A percentile compares a stretch with the other conserved stretches of the same genome.
Evolutionary conservation across 192 early-diverging fungal genomes (phyloP).

Genomic region (Podila epicladia): DNA sequence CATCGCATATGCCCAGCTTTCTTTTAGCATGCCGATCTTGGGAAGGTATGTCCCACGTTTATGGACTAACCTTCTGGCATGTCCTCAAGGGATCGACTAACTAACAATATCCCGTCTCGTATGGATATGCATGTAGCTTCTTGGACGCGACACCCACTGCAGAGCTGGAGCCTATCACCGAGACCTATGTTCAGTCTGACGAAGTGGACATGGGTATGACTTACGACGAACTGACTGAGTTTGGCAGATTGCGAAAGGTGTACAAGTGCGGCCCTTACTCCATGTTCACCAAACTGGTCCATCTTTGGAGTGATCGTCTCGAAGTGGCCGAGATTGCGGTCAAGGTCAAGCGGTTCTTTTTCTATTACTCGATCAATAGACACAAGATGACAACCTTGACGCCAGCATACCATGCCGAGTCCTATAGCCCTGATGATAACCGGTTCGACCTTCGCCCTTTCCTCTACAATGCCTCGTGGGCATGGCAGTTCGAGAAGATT

Average conservation of each 20-base stretch:
- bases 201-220: slow-evolving; percentile 99
- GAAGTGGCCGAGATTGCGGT: slow-evolving; percentile 78
- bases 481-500: slow-evolving; percentile 92
- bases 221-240: slow-evolving; percentile 91
- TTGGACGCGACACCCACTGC: slow-evolving; percentile 91
- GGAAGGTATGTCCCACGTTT: slow-evolving; percentile 49
- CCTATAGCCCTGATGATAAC: slow-evolving; percentile 97
- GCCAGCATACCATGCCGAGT: slow-evolving; percentile 94
- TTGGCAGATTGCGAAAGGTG: slow-evolving; percentile 92
- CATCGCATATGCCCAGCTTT: slow-evolving; percentile 73
- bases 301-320: slow-evolving; percentile 76
- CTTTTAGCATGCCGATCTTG: slow-evolving; percentile 76
- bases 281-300: slow-evolving; percentile 93
- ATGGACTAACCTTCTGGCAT: neutral
- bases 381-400: slow-evolving; percentile 99
- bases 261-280: slow-evolving; percentile 89
- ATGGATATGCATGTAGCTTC: slow-evolving; percentile 61
- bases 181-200: slow-evolving; percentile 85
- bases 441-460: slow-evolving; percentile 97
- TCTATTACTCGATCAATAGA: slow-evolving; percentile 96
- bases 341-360: slow-evolving; percentile 97
- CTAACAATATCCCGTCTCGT: neutral
- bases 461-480: slow-evolving; percentile 92
- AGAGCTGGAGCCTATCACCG: slow-evolving; percentile 93
- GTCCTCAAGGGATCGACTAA: neutral